These are phyloP conservation scores for Malus hybrid DNA, from an alignment of 331 rosid species.

Conservation along the genomic window DNA sequence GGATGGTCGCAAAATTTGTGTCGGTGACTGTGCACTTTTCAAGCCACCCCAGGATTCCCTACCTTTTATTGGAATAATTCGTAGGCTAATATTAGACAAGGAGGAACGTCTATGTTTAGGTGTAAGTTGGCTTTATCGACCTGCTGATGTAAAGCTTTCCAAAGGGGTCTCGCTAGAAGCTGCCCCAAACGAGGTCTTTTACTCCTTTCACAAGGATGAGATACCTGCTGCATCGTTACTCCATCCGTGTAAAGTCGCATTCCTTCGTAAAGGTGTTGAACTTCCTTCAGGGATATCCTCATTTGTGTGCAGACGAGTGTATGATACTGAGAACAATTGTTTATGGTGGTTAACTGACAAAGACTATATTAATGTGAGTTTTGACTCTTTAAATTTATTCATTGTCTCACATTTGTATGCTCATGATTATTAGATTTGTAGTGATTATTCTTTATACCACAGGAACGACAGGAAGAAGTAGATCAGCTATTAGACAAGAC, in stretches of 20 bases:
- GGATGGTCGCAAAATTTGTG: slow-evolving; percentile 65
- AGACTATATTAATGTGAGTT: slow-evolving; percentile 65
- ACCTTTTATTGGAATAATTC: slow-evolving; percentile 73
- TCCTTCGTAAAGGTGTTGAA: slow-evolving; percentile 72
- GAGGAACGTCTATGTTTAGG: slow-evolving; percentile 36
- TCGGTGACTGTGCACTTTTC: slow-evolving; percentile 18
- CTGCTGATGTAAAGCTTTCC: slow-evolving; percentile 57
- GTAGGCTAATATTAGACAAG: slow-evolving; percentile 34
- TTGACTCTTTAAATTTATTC: neutral
- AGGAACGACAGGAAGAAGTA: slow-evolving; percentile 83
- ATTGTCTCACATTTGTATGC: neutral
- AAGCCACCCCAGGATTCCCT: slow-evolving; percentile 57
- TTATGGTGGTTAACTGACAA: slow-evolving; percentile 85
- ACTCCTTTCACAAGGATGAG: slow-evolving; percentile 84
- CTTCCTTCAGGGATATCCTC: slow-evolving; percentile 68
- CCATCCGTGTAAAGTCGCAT: slow-evolving; percentile 92
- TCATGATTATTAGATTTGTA: neutral
- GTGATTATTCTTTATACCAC: slow-evolving; percentile 11
- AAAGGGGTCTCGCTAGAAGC: slow-evolving; percentile 57
- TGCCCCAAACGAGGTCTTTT: slow-evolving; percentile 82
- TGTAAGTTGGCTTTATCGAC: slow-evolving; percentile 84
- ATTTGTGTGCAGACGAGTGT: slow-evolving; percentile 84
- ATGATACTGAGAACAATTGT: slow-evolving; percentile 69
- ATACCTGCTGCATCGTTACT: slow-evolving; percentile 66
- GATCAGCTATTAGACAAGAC: slow-evolving; percentile 60